These are phyloP conservation scores for Arthrocladium fulminans DNA, from an alignment of 2,329 filamentous ascomycete species.

Conservation along the genomic window DNA sequence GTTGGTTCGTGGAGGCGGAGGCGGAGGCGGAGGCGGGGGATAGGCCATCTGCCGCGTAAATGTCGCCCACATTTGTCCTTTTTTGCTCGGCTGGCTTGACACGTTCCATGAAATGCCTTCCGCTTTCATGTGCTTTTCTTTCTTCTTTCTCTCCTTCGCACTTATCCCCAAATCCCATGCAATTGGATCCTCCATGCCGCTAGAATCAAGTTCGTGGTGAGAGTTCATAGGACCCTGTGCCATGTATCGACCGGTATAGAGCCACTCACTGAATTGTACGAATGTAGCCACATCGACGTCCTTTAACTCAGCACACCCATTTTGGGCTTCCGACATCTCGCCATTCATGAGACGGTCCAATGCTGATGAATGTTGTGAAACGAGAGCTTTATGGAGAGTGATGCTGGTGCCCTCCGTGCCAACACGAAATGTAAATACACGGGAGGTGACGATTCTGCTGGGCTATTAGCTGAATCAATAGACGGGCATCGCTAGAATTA, in stretches of 20 bases:
- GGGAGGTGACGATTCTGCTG: slow-evolving; percentile 1
- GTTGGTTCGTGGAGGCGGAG: background rate
- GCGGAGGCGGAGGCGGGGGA: no score
- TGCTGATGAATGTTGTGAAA: background rate
- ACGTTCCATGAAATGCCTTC: slow-evolving; percentile 1
- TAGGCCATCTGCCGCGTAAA: background rate
- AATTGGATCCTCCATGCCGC: background rate
- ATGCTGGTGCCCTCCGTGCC: background rate
- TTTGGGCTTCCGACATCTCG: background rate
- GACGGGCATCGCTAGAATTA: no score
- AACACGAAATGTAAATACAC: background rate
- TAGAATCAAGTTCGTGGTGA: background rate
- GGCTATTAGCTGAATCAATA: no score
- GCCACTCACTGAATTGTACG: background rate
- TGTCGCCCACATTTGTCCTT: background rate
- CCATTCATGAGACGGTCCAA: background rate
- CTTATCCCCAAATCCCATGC: background rate
- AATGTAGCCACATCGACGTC: slow-evolving; percentile 3
- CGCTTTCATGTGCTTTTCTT: slow-evolving; percentile 23
- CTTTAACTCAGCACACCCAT: background rate
- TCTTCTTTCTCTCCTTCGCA: slow-evolving; percentile 29
- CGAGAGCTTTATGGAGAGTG: background rate
- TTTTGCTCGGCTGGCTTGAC: background rate
- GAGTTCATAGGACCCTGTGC: background rate
- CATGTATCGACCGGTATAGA: slow-evolving; percentile 1